Percentiles rank a stretch among this genome's conserved stretches.
These are phyloP conservation scores for Hyaloscypha hepaticicola DNA, from an alignment of 495 filamentous ascomycete species.

Conservation along the genomic window DNA sequence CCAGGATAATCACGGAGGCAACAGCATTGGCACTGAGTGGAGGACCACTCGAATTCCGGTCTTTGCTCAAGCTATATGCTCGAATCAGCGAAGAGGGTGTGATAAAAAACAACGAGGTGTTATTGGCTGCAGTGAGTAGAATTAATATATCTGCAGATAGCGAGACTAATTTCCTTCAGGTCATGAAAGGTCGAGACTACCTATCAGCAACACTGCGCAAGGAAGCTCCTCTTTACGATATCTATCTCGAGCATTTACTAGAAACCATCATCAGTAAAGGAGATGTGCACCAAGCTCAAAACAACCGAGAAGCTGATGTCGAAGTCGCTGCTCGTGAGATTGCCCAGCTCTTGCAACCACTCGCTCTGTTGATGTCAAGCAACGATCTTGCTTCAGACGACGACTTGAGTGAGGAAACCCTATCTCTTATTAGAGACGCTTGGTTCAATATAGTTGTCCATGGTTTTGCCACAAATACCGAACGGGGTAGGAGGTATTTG, in stretches of 20 bases:
- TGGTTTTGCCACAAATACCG: slow-evolving; percentile 74
- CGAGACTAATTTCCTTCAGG: slow-evolving; percentile 38
- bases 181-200: slow-evolving; percentile 71
- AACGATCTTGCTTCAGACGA: slow-evolving; percentile 56
- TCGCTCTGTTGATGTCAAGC: slow-evolving; percentile 70
- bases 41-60: slow-evolving; percentile 73
- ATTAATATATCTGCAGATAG: neutral
- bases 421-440: slow-evolving; percentile 76
- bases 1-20: slow-evolving; percentile 77
- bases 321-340: slow-evolving; percentile 83
- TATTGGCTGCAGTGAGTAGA: slow-evolving; percentile 61
- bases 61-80: slow-evolving; percentile 78
- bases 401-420: slow-evolving; percentile 49
- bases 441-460: slow-evolving; percentile 98
- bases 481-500: slow-evolving; percentile 61
- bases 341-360: slow-evolving; percentile 73
- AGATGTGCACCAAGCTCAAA: slow-evolving; percentile 59
- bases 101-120: slow-evolving; percentile 57
- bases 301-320: slow-evolving; percentile 67
- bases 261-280: slow-evolving; percentile 89
- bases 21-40: slow-evolving; percentile 74
- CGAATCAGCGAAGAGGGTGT: slow-evolving; percentile 70
- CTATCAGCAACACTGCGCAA: slow-evolving; percentile 67
- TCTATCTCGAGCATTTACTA: slow-evolving; percentile 80
- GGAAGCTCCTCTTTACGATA: slow-evolving; percentile 68